Base-by-base conservation (phyloP, 306 rosid species). In the Castanea mollissima region DNA sequence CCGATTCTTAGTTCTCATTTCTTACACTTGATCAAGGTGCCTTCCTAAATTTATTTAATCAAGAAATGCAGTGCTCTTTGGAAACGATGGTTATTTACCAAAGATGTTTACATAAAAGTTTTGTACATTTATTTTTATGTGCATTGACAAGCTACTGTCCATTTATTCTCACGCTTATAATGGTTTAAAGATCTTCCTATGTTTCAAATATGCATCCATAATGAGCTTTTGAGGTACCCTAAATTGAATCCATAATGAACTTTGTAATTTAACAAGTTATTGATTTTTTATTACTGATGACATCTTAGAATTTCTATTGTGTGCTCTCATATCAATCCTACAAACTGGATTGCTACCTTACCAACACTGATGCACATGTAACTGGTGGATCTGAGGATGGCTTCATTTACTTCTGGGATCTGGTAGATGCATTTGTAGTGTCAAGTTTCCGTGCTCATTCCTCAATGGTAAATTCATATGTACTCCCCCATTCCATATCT, bases 381-480 rank as follows among this genome's bases (percentile, higher is more conserved):
- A 81, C 90, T 18, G 93, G 98, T 80, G 99, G 98, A 78, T 95
- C 97, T 32, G 98, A 95, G 85, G 97, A 95, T 85, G 98, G 97
- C 60, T 91, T 55, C 78, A 83, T 95, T 31, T 93, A 88, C 85
- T 91, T 92, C 80, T 95, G 98, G 98, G 98, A 93, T 87, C 89
- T 95, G 75, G 98, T 95, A 23, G 99, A 95, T 78, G 98, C 93
- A 64, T 87, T 91, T 44, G 89, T 92, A 54, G 97, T 87, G 21
- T 89, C 96, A 75, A 89, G 85, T 25, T 90, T 93, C 86, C 91
- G 86, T 75, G 98, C 98, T 35, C 99, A 95, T 81, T 75, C 87
- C 12, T 90, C 98, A n/a, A 93, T 91, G 91, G 98, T 95, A 95
- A 81, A 38, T 32, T 62, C 55, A 72, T 69, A 51, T 19, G 2